Evolutionary conservation across 2,329 filamentous ascomycete species (phyloP).

Genomic region (Fusarium chuoi): DNA sequence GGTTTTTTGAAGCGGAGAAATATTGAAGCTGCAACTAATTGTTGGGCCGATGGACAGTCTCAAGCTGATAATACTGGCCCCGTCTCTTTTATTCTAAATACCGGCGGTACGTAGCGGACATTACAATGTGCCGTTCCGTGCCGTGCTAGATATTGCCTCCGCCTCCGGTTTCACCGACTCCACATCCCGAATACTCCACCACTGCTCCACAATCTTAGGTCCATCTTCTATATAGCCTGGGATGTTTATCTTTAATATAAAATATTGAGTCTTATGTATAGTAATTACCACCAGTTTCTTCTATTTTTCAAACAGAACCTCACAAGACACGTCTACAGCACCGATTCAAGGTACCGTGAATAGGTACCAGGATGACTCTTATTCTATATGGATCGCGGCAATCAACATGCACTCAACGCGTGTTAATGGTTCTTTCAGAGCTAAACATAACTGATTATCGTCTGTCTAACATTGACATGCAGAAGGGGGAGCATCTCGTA

Average conservation of each 20-base stretch:
- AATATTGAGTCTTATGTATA: too few species aligned
- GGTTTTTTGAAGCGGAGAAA: fast-evolving
- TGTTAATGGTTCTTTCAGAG: neutral
- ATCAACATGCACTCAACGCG: neutral
- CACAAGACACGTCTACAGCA: neutral
- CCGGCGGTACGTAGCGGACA: neutral
- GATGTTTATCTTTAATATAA: fast-evolving
- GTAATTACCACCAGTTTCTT: fast-evolving
- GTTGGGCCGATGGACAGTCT: fast-evolving
- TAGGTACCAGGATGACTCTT: neutral
- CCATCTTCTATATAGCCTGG: neutral
- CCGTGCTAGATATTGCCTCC: too few species aligned
- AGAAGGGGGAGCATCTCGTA: neutral
- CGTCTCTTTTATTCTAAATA: neutral
- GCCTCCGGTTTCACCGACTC: neutral
- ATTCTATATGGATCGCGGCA: neutral
- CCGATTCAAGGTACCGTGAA: neutral
- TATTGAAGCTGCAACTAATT: neutral
- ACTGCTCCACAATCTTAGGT: neutral
- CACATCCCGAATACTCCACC: neutral
- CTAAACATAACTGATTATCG: neutral
- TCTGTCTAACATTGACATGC: neutral
- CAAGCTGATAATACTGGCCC: fast-evolving
- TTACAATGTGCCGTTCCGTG: neutral
- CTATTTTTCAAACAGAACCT: neutral